These are phyloP conservation scores for Oryza meyeriana DNA, from an alignment of 176 grass and related monocot species.

Conservation along the genomic window DNA sequence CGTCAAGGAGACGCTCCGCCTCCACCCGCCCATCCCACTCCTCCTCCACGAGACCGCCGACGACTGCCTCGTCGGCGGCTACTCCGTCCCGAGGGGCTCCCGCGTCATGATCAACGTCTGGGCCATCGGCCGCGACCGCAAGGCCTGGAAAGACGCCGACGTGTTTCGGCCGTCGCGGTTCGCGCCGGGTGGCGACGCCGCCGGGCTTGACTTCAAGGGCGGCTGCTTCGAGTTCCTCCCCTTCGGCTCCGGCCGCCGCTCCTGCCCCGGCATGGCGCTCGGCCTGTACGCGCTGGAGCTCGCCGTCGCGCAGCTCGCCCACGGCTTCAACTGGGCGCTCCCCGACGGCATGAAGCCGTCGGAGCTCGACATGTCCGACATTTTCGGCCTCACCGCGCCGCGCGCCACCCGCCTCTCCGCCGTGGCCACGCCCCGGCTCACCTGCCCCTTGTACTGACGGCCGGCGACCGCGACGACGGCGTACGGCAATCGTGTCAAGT, in stretches of 20 bases:
- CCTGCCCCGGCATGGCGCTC: slow-evolving; percentile 72
- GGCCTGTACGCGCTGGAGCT: slow-evolving; percentile 64
- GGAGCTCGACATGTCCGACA: slow-evolving; percentile 87
- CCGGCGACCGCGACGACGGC: background rate
- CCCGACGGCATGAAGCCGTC: slow-evolving; percentile 70
- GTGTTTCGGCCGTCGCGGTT: slow-evolving; percentile 63
- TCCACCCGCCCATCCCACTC: slow-evolving; percentile 91
- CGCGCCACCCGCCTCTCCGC: slow-evolving; percentile 61
- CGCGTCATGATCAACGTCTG: slow-evolving; percentile 88
- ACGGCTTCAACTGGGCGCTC: slow-evolving; percentile 73
- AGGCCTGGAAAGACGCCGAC: slow-evolving; percentile 71
- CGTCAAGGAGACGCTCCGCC: slow-evolving; percentile 89
- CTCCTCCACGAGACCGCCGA: slow-evolving; percentile 84
- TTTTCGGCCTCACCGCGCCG: slow-evolving; percentile 89
- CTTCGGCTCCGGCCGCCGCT: slow-evolving; percentile 77
- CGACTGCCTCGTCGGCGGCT: slow-evolving; percentile 67
- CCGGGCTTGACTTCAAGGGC: slow-evolving; percentile 76
- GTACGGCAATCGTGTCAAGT: too few relatives aligned
- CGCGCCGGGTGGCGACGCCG: slow-evolving; percentile 28
- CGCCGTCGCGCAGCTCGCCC: slow-evolving; percentile 63
- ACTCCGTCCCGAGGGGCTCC: slow-evolving; percentile 56
- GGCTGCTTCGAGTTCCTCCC: slow-evolving; percentile 88
- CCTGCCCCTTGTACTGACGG: slow-evolving; percentile 32
- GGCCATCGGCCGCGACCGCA: slow-evolving; percentile 69
- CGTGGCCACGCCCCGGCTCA: slow-evolving; percentile 62